Percentiles rank a stretch among this genome's conserved stretches.
Conservation (phyloP, 2,329 filamentous ascomycete species). For the Fusarium beomiforme region DNA sequence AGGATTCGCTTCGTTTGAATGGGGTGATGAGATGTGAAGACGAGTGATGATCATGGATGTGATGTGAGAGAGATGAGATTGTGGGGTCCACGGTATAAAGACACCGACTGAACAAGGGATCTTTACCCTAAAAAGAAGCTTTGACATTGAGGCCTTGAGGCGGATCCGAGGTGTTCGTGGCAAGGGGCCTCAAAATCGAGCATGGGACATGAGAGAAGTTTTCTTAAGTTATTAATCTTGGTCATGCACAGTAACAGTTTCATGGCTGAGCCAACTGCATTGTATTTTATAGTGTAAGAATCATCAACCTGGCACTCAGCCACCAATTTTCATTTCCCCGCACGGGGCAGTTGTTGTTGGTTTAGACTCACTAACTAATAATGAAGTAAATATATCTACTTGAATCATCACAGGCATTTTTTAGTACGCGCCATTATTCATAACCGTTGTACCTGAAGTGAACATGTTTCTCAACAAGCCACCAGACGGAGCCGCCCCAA, state of each 20-base stretch:
- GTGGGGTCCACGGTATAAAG: slow-evolving; percentile 25
- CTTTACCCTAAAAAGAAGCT: slow-evolving; percentile 12
- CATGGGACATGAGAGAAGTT: not conserved
- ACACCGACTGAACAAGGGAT: slow-evolving; percentile 8
- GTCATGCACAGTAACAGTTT: slow-evolving; percentile 18
- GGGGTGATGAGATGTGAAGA: slow-evolving; percentile 24
- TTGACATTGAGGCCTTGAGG: slow-evolving; percentile 32
- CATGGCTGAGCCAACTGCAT: not conserved
- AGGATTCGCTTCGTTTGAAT: slow-evolving; percentile 2
- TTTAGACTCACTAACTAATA: not conserved
- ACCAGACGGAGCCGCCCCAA: slow-evolving; percentile 24
- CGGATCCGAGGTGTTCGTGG: slow-evolving; percentile 41
- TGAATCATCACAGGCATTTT: slow-evolving; percentile 6
- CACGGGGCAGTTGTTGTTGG: slow-evolving; percentile 1
- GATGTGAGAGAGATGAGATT: slow-evolving; percentile 32
- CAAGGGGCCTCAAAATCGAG: slow-evolving; percentile 30
- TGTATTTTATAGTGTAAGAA: not conserved
- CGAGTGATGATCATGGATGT: slow-evolving; percentile 22
- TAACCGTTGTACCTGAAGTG: not conserved
- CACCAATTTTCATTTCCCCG: not conserved
- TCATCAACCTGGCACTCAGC: slow-evolving; percentile 16
- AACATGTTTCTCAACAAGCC: slow-evolving; percentile 23
- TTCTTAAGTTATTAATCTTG: not conserved
- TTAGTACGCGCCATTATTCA: not conserved
- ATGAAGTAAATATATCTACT: not conserved